Percentiles rank a stretch among this genome's conserved stretches.
Evolutionary conservation across 805 yeast genomes (phyloP).

Genomic region (Saccharomycopsis fodiens): DNA sequence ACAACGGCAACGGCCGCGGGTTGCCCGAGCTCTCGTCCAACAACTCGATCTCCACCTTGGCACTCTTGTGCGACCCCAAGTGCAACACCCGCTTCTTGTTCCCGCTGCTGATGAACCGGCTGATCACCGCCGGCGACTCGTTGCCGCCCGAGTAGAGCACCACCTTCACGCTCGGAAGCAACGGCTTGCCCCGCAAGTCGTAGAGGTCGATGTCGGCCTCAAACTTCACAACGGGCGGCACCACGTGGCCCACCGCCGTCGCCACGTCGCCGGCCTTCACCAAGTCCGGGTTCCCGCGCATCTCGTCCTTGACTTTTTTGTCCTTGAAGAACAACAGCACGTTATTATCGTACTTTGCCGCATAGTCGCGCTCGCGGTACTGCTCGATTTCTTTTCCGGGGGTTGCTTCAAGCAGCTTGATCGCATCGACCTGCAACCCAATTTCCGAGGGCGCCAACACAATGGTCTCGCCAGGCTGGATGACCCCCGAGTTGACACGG

Average conservation of each 20-base stretch:
- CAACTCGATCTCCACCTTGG: constrained; percentile 48
- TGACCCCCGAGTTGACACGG: constrained; percentile 55
- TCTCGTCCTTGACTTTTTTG: constrained; percentile 15
- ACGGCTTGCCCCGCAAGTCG: constrained; percentile 57
- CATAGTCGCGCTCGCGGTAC: constrained; percentile 11
- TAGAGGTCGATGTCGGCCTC: constrained; percentile 57
- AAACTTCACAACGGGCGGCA: constrained; percentile 41
- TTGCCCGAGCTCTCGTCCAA: constrained; percentile 27
- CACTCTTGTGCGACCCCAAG: constrained; percentile 51
- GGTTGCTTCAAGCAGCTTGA: constrained; percentile 14
- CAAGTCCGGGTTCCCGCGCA: constrained; percentile 32
- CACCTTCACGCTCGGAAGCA: constrained; percentile 73
- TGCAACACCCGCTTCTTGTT: constrained; percentile 46
- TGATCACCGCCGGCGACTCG: constrained; percentile 60
- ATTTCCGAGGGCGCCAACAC: constrained; percentile 46
- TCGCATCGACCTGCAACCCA: constrained; percentile 13
- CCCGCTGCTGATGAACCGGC: constrained; percentile 34
- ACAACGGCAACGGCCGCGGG: constrained; percentile 41
- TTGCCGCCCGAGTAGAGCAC: constrained; percentile 71
- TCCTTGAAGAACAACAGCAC: constrained; percentile 18
- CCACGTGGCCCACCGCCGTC: constrained; percentile 38
- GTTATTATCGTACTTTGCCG: constrained; percentile 20
- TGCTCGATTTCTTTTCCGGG: constrained; percentile 16
- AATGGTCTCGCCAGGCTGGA: constrained; percentile 66
- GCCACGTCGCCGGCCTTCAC: constrained; percentile 64